Evolutionary conservation across 2,329 filamentous ascomycete genomes (phyloP).

Genomic region (Ophiobolus disseminans): DNA sequence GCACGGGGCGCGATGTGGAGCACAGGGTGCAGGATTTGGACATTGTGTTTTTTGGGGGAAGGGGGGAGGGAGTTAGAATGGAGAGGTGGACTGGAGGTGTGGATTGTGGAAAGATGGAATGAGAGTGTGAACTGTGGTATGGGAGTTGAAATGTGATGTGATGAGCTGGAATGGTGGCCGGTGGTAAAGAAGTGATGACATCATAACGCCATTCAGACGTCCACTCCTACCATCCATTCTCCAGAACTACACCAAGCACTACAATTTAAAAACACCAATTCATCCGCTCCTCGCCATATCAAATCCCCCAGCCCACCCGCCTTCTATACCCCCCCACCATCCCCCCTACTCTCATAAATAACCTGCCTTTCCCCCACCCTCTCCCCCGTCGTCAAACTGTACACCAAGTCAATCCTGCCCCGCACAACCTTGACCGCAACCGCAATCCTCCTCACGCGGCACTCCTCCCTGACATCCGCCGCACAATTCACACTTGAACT

Average conservation of each 20-base stretch:
- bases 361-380: background rate
- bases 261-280: too few species aligned
- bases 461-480: background rate
- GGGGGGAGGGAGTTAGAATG: too few species aligned
- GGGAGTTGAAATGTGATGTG: background rate
- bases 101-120: background rate
- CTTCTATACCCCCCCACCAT: background rate
- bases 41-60: constrained; percentile 20
- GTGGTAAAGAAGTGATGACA: background rate
- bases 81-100: too few species aligned
- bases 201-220: background rate
- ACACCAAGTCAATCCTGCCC: constrained; percentile 1
- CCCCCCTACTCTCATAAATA: background rate
- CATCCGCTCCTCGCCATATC: background rate
- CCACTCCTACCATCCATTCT: background rate
- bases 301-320: too few species aligned
- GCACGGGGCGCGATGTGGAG: constrained; percentile 44
- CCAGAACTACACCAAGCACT: background rate
- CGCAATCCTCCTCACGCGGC: background rate
- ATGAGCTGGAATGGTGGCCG: background rate
- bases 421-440: background rate
- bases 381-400: constrained; percentile 1
- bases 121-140: background rate
- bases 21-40: constrained; percentile 53
- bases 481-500: background rate